A percentile compares a stretch with the other conserved stretches of the same genome.
phyloP scores from a whole-genome alignment of 176 grass and related monocot genomes.

The Poa annua region DNA sequence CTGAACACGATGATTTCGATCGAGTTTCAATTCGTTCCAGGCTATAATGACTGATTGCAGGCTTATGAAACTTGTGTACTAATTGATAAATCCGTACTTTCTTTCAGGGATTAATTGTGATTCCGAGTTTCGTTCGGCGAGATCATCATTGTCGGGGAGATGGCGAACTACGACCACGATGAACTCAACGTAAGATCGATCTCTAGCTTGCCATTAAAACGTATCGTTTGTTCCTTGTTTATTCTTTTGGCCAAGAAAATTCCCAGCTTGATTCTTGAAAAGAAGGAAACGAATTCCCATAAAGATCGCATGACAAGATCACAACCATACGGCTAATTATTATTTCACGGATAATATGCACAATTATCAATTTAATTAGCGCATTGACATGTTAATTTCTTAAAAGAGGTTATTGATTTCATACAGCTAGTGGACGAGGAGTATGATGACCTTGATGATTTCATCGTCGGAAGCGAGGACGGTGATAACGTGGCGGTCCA shows the following conservation, averaged over 20 bases:
- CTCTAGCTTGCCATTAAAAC: neutral
- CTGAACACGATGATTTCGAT: neutral
- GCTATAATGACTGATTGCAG: neutral
- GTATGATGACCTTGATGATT: slow-evolving; percentile 44
- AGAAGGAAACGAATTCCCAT: neutral
- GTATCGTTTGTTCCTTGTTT: neutral
- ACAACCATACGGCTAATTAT: neutral
- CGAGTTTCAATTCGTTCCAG: neutral
- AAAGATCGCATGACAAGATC: neutral
- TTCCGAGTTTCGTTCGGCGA: neutral
- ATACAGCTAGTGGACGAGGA: slow-evolving; percentile 29
- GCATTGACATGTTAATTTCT: neutral
- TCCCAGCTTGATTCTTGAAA: neutral
- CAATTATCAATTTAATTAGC: neutral
- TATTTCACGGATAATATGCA: neutral
- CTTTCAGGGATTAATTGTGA: neutral
- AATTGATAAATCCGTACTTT: neutral
- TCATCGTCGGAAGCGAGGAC: slow-evolving; percentile 37
- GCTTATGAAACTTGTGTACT: neutral
- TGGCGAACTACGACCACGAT: slow-evolving; percentile 16
- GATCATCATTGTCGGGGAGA: neutral
- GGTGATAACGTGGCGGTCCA: neutral
- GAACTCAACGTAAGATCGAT: slow-evolving; percentile 41
- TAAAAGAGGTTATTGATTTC: neutral
- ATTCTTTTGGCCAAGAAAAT: neutral